phyloP scores from a whole-genome alignment of 345 rosid genomes.

The Ceriops zippeliana region DNA sequence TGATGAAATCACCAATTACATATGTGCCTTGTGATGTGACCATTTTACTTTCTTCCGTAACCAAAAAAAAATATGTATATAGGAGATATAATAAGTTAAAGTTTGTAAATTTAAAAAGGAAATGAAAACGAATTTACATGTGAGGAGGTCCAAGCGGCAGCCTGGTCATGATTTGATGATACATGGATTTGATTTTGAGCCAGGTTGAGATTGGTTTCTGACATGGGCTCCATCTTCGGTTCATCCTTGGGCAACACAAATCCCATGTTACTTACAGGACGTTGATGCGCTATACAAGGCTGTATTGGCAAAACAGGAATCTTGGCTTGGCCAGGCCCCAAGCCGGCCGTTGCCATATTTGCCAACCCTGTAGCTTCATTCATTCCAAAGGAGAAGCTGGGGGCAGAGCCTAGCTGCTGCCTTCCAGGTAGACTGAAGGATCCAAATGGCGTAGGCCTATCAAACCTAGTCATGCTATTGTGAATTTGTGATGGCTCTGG shows the following conservation, averaged over 20 bases:
- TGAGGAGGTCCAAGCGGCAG: slow-evolving; percentile 79
- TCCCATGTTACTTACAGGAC: slow-evolving; percentile 46
- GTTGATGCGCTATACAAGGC: slow-evolving; percentile 53
- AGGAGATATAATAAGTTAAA: too few relatives aligned
- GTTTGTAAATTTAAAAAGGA: too few relatives aligned
- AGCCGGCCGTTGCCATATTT: slow-evolving; percentile 64
- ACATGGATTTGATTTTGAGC: slow-evolving; percentile 53
- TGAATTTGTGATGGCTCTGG: slow-evolving; percentile 62
- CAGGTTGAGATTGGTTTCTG: slow-evolving; percentile 56
- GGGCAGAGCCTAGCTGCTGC: slow-evolving; percentile 61
- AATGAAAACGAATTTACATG: slow-evolving; percentile 32
- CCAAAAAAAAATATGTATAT: too few relatives aligned
- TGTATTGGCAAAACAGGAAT: slow-evolving; percentile 53
- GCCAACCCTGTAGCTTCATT: slow-evolving; percentile 48
- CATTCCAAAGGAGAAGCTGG: slow-evolving; percentile 64
- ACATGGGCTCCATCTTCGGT: slow-evolving; percentile 63
- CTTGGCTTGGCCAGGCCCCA: slow-evolving; percentile 59
- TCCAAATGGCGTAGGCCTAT: slow-evolving; percentile 46
- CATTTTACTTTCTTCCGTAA: too few relatives aligned
- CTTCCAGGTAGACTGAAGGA: slow-evolving; percentile 64
- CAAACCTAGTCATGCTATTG: slow-evolving; percentile 54
- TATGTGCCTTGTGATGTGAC: too few relatives aligned
- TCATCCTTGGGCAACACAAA: slow-evolving; percentile 77
- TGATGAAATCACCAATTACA: too few relatives aligned
- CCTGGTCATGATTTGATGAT: slow-evolving; percentile 78